Conservation (phyloP, 2,329 filamentous ascomycete species). For the Pochonia chlamydosporia region DNA sequence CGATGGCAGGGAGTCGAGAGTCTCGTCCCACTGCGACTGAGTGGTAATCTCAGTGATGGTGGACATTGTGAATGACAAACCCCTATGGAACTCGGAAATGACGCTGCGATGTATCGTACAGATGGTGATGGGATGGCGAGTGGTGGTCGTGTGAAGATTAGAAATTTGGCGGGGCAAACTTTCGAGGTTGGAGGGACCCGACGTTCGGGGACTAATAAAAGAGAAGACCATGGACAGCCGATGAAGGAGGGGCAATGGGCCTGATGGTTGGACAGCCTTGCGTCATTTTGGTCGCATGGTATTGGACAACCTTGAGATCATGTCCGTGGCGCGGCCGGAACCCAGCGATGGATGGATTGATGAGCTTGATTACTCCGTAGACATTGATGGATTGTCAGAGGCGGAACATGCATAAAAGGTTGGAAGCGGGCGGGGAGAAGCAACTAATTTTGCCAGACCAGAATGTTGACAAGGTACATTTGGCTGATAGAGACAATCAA, state of each 20-base stretch:
- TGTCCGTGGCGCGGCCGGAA: not conserved
- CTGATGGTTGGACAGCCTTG: conserved; percentile 11
- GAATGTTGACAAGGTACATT: too few species aligned
- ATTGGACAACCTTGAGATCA: not conserved
- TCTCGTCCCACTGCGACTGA: conserved; percentile 65
- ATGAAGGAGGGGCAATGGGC: not conserved
- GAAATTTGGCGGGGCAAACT: conserved; percentile 13
- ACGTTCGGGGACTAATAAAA: conserved; percentile 5
- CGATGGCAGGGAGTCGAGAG: conserved; percentile 59
- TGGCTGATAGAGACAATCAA: too few species aligned
- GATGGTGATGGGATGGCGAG: conserved; percentile 1
- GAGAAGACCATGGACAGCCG: not conserved
- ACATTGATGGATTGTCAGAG: not conserved
- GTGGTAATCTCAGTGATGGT: conserved; percentile 71
- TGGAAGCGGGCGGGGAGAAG: too few species aligned
- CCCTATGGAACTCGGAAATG: too few species aligned
- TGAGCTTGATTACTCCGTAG: not conserved
- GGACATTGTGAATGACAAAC: conserved; percentile 57
- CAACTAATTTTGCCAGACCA: too few species aligned
- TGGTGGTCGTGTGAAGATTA: conserved; percentile 5
- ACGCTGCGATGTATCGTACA: not conserved
- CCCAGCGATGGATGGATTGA: not conserved
- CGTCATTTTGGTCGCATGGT: conserved; percentile 15
- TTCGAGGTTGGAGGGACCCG: conserved; percentile 6
- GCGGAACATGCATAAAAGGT: too few species aligned